Evolutionary conservation across 352 stramenopile species (phyloP).

Genomic region (Globisporangium cystogenes): DNA sequence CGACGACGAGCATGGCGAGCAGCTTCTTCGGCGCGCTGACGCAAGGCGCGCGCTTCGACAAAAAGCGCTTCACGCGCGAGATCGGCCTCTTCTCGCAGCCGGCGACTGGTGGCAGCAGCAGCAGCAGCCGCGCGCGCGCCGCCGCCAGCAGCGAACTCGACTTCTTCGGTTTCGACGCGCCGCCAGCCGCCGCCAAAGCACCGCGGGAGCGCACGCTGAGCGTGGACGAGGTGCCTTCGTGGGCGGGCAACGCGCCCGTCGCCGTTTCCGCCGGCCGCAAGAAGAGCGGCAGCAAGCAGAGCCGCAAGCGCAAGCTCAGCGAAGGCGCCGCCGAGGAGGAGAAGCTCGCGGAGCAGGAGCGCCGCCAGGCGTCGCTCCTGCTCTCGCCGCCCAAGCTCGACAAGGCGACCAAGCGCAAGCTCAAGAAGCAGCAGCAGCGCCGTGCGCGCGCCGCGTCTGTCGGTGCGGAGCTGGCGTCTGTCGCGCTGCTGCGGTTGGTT

Average conservation of each 20-base stretch:
- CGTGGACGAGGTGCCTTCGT: constrained; percentile 60
- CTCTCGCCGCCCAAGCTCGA: constrained; percentile 49
- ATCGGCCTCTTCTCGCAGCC: constrained; percentile 56
- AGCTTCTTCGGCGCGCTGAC: constrained; percentile 70
- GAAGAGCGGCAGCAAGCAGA: constrained; percentile 59
- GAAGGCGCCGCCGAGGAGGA: constrained; percentile 74
- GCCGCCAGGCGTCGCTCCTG: constrained; percentile 57
- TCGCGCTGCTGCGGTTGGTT: neutral
- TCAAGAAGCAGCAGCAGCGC: constrained; percentile 40
- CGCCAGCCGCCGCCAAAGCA: constrained; percentile 15
- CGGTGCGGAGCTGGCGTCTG: constrained; percentile 4
- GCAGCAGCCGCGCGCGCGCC: constrained; percentile 16
- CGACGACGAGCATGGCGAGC: constrained; percentile 59
- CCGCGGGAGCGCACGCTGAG: constrained; percentile 54
- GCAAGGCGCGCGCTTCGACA: constrained; percentile 63
- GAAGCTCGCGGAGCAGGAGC: constrained; percentile 57
- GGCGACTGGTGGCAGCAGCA: constrained; percentile 9
- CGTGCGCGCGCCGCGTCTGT: constrained; percentile 35
- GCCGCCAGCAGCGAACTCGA: constrained; percentile 49
- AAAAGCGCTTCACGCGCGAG: constrained; percentile 45
- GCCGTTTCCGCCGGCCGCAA: constrained; percentile 7
- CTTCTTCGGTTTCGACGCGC: constrained; percentile 73
- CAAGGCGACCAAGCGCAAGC: constrained; percentile 31
- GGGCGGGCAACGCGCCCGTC: constrained; percentile 38
- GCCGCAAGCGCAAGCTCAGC: constrained; percentile 80